Conservation (phyloP, 306 rosid species). For the Boehmeria nivea region DNA sequence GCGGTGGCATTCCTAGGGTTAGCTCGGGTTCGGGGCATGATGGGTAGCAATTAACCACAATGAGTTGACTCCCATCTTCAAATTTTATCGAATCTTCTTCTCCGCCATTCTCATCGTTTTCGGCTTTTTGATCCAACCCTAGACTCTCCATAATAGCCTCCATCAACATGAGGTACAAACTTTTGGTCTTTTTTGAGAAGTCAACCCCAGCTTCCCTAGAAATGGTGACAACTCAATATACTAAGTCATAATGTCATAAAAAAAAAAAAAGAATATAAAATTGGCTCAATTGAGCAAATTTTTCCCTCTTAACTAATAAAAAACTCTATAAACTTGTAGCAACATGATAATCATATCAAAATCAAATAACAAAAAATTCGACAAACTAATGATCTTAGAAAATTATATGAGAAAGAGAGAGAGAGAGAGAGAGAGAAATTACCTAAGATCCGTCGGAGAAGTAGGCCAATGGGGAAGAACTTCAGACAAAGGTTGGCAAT, state of each 20-base stretch:
- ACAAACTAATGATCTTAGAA: too few species aligned
- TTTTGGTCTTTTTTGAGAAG: constrained; percentile 7
- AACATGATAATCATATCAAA: too few species aligned
- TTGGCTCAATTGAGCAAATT: too few species aligned
- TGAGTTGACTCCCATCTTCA: constrained; percentile 30
- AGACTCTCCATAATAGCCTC: constrained; percentile 26
- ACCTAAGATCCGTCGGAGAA: constrained; percentile 26
- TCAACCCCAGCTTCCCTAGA: constrained; percentile 11
- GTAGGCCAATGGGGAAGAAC: constrained; percentile 25
- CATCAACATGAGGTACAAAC: constrained; percentile 18
- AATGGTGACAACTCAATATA: neutral
- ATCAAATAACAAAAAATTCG: too few species aligned
- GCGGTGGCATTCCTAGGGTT: constrained; percentile 27
- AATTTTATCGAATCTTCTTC: neutral
- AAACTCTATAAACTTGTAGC: too few species aligned
- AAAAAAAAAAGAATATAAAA: too few species aligned
- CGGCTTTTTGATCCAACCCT: constrained; percentile 3
- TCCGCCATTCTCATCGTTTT: neutral
- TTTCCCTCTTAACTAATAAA: too few species aligned
- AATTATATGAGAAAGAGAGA: too few species aligned
- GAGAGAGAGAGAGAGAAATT: neutral
- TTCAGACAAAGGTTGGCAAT: constrained; percentile 26
- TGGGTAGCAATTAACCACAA: constrained; percentile 27
- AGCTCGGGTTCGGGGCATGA: constrained; percentile 32
- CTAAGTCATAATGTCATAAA: too few species aligned